Base-by-base conservation (phyloP, 2,329 filamentous ascomycete genomes). In the Aspergillus puulaauensis region DNA sequence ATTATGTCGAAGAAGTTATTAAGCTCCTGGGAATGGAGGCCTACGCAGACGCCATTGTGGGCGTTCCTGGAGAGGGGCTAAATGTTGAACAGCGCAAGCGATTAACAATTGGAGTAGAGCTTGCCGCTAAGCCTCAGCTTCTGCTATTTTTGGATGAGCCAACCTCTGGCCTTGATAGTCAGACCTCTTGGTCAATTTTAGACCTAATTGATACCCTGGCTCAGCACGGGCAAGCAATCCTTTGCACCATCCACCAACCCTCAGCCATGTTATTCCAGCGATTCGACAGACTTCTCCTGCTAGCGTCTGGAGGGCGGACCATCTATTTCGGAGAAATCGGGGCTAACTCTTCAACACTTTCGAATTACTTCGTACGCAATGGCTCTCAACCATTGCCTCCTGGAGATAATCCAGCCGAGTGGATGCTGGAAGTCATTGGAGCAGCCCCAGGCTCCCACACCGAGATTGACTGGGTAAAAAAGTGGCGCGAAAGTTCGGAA, bases 191-290 rank as follows among this genome's bases (percentile, higher is more conserved):
- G 91, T 90, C 91, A 62, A 96, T 97, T 70, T 82, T 92, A 45
- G 88, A 91, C 72, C 83, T 97, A 9, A 83, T 97, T 43, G 89
- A 96, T 75, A 96, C 96, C 76, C 82, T 97, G 37, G 91, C 91
- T 67, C 90, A 93, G 73, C 90, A 87, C 61, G 93, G 93, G 15
- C 91, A 96, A 72, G 93, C 93, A 51, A 91, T 97, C 75, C 86
- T 97, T n/a, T 96, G 92, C 78, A 97, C 93, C 0, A 97, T 97
- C 60, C 93, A 98, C 73, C 93, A 97, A 74, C 93, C 93, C n/a
- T 96, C 91, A 12, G 92, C 93, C 35, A 92, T 96, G 83, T 82
- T 97, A 52, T 96, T 97, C 80, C 90, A 96, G 72, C 88, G 91
- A 57, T 97, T 89, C 54, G 86, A 89, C 60, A 80, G 82, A 1